Evolutionary conservation across 768 basidiomycete species (phyloP).

Genomic region (Auricularia cornea): DNA sequence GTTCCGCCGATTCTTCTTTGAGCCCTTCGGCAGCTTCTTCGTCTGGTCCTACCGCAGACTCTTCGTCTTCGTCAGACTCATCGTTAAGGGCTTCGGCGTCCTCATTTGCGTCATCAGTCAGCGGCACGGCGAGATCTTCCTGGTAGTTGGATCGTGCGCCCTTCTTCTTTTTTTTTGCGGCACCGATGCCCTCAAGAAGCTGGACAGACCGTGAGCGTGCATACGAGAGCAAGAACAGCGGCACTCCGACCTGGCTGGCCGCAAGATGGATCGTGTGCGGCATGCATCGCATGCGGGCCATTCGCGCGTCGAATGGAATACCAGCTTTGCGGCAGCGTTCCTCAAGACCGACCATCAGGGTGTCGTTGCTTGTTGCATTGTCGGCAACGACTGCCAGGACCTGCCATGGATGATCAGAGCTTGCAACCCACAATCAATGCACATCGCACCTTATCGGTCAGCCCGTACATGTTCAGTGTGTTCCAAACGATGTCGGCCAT

Average conservation of each 20-base stretch:
- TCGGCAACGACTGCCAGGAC: slow-evolving; percentile 27
- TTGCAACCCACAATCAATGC: neutral
- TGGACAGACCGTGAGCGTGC: neutral
- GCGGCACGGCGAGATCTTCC: neutral
- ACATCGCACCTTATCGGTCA: slow-evolving; percentile 15
- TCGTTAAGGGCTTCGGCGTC: slow-evolving; percentile 9
- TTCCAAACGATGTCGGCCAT: slow-evolving; percentile 28
- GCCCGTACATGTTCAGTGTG: slow-evolving; percentile 19
- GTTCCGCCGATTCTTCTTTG: too few species aligned
- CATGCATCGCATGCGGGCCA: slow-evolving; percentile 27
- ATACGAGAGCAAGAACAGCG: neutral
- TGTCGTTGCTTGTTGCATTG: slow-evolving; percentile 32
- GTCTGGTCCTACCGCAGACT: too few species aligned
- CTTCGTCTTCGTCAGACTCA: neutral
- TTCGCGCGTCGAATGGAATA: slow-evolving; percentile 18
- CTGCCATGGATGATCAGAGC: slow-evolving; percentile 7
- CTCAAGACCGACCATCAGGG: slow-evolving; percentile 19
- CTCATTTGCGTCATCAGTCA: slow-evolving; percentile 9
- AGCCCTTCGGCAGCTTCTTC: neutral
- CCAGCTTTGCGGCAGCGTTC: slow-evolving; percentile 6
- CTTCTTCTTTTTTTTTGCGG: slow-evolving; percentile 8
- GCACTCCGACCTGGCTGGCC: slow-evolving; percentile 20
- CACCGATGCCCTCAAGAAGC: slow-evolving; percentile 5
- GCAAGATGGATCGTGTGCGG: slow-evolving; percentile 33
- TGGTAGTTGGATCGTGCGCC: slow-evolving; percentile 14